phyloP scores from a whole-genome alignment of 768 basidiomycete genomes.

The Rhodotorula toruloides region DNA sequence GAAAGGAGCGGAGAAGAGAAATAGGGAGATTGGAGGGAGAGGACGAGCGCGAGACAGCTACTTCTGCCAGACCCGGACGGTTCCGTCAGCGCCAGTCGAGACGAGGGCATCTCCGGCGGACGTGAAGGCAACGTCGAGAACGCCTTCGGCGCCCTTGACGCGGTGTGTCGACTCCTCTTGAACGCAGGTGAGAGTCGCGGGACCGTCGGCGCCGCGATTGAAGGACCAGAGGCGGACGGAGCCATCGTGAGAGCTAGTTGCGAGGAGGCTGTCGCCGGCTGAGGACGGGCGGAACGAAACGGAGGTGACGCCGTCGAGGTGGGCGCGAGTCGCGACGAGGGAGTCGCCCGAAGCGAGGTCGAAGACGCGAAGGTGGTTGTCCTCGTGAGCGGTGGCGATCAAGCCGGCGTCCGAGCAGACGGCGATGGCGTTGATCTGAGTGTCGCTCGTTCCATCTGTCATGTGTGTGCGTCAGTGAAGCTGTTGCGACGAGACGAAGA shows the following conservation, averaged over 20 bases:
- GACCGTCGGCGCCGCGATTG: too few species aligned
- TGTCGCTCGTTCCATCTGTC: slow-evolving; percentile 65
- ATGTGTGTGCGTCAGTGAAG: not conserved
- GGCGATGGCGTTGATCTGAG: slow-evolving; percentile 77
- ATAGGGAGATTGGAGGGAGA: not conserved
- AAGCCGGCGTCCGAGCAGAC: slow-evolving; percentile 87
- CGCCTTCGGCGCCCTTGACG: slow-evolving; percentile 83
- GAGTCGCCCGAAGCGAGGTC: slow-evolving; percentile 69
- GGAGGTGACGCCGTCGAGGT: slow-evolving; percentile 89
- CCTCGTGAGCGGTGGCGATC: slow-evolving; percentile 85
- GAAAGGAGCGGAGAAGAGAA: not conserved
- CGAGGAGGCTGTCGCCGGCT: slow-evolving; percentile 58
- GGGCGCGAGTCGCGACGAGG: slow-evolving; percentile 82
- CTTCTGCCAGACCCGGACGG: slow-evolving; percentile 65
- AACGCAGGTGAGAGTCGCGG: slow-evolving; percentile 53
- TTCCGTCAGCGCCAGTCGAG: slow-evolving; percentile 92
- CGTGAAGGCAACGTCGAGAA: slow-evolving; percentile 79
- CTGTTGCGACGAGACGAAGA: too few species aligned
- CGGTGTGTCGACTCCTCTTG: slow-evolving; percentile 88
- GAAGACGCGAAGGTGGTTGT: slow-evolving; percentile 85
- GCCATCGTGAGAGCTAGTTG: slow-evolving; percentile 88
- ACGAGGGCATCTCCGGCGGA: slow-evolving; percentile 78
- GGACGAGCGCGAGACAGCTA: not conserved
- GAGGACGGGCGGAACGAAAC: slow-evolving; percentile 62
- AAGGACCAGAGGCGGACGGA: slow-evolving; percentile 89